Conservation (phyloP, 345 rosid genomes). For the Hypericum androsaemum region DNA sequence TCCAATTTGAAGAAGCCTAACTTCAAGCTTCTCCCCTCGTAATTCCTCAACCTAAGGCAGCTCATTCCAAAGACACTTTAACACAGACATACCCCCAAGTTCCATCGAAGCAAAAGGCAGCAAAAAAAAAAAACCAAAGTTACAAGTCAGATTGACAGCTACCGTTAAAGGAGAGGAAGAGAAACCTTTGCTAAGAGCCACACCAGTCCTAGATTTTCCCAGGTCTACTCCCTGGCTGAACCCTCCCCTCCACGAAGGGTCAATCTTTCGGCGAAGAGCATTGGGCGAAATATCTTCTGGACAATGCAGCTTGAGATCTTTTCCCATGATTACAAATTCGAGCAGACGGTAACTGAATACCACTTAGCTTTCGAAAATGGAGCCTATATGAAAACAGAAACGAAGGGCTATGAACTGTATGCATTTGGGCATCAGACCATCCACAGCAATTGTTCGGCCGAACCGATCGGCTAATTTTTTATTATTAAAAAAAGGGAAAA, state of each 20-base stretch:
- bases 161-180: constrained; percentile 66
- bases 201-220: constrained; percentile 69
- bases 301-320: constrained; percentile 20
- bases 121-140: not conserved
- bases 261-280: constrained; percentile 49
- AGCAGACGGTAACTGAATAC: no score
- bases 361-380: no score
- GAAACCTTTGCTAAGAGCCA: constrained; percentile 82
- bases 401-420: no score
- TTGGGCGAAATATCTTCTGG: constrained; percentile 60
- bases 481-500: no score
- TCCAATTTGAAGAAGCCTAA: constrained; percentile 53
- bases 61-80: no score
- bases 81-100: no score
- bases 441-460: no score
- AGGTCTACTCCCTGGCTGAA: constrained; percentile 83
- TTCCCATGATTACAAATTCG: not conserved
- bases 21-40: constrained; percentile 77
- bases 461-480: no score
- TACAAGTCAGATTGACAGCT: not conserved
- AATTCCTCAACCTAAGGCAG: constrained; percentile 71
- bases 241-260: constrained; percentile 67
- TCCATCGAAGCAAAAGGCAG: not conserved
- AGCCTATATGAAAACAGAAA: no score
- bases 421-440: no score